Conservation (phyloP, 176 grass and related monocot species). For the Luzula sylvatica region DNA sequence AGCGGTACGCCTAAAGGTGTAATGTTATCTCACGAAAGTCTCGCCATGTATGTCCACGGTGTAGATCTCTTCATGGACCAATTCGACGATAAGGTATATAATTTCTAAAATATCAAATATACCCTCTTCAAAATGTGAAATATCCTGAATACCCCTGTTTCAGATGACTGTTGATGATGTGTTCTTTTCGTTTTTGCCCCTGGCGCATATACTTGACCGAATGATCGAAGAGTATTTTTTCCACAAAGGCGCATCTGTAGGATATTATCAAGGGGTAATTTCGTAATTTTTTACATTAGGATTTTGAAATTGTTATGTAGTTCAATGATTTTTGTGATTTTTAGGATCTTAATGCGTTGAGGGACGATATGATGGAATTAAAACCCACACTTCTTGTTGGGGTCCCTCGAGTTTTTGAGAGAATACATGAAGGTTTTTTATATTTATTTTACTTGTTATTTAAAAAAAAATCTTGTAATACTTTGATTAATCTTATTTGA, state of each 20-base stretch:
- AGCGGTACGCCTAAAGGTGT: slow-evolving; percentile 92
- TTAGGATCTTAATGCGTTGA: slow-evolving; percentile 83
- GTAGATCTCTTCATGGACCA: slow-evolving; percentile 73
- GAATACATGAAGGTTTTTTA: slow-evolving; percentile 70
- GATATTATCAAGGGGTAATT: slow-evolving; percentile 85
- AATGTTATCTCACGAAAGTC: slow-evolving; percentile 68
- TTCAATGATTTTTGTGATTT: slow-evolving; percentile 2
- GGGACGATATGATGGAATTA: slow-evolving; percentile 82
- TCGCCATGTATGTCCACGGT: slow-evolving; percentile 56
- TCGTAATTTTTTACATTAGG: slow-evolving; percentile 25
- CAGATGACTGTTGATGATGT: slow-evolving; percentile 96
- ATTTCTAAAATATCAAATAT: slow-evolving; percentile 18
- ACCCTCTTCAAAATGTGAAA: too few relatives aligned
- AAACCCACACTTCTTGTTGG: slow-evolving; percentile 86
- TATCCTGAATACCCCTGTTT: not conserved
- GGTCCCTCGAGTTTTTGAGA: slow-evolving; percentile 95
- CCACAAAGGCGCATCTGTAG: slow-evolving; percentile 89
- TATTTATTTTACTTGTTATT: not conserved
- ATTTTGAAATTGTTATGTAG: not conserved
- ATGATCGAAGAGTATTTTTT: slow-evolving; percentile 97
- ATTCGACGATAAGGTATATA: slow-evolving; percentile 81
- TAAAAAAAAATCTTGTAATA: not conserved
- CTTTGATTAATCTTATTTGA: slow-evolving; percentile 14
- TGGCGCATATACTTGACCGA: slow-evolving; percentile 95
- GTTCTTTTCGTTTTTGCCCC: slow-evolving; percentile 94